Base-by-base conservation (phyloP, 1,284 basidiomycete species). In the Coniferiporia weirii region DNA sequence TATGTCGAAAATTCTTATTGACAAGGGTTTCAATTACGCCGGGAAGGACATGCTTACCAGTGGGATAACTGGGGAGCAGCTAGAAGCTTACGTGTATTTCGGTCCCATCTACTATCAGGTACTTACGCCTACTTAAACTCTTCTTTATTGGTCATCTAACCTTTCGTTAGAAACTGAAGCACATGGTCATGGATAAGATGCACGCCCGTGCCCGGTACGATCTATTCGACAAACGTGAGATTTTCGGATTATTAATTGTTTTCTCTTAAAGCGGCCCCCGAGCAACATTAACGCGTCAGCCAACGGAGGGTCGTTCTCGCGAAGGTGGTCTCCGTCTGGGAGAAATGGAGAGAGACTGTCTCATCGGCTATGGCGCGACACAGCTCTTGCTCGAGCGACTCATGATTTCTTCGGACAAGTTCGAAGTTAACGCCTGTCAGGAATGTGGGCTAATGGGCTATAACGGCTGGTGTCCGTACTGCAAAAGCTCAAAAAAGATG, bases 171-270 rank as follows among this genome's bases (percentile, higher is more conserved):
- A 91, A 91, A 87, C 76, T 91, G 57, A 91, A 93, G 78, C 94
- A 95, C 76, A 97, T 96, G 94, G 95, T 98, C 62, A 92, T 97
- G 87, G 95, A 98, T 78, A 99, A 99, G 80, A 99, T 99, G 97
- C 97, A 99, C 69, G 97, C 97, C 64, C 88, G 97, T 63, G 94
- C 95, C 52, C 89, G 93, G 91, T 88, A 44, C 27, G 54, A 48
- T 48, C 49, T 43, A 20, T 47, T 46, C 40, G 27, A 43, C 49
- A 22, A 27, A 7, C 40, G 63, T 53, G 58, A 60, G 63, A 52
- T 56, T 13, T 53, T 12, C 12, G 1, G 32, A 35, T 36, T 8
- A 36, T 47, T 12, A 56, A 43, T 61, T 35, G 49, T 57, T 57
- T 54, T 27, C 27, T 5, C 27, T 3, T 27, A 61, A 71, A 92